Conservation (phyloP, 1,139 yeast species). For the Meyerozyma guilliermondii region DNA sequence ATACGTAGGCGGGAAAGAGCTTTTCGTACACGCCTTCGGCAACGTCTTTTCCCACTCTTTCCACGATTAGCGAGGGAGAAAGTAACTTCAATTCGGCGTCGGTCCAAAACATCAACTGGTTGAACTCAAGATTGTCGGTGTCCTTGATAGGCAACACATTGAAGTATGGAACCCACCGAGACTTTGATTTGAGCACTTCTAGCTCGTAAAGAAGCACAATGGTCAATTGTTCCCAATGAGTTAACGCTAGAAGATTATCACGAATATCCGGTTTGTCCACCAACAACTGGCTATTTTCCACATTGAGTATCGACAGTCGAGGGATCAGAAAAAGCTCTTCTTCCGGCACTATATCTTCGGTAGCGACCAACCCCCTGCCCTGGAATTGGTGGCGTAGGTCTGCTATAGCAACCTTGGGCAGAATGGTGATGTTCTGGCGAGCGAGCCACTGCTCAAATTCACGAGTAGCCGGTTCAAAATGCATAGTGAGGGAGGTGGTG, state of each 20-base stretch:
- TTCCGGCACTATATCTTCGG: conserved; percentile 48
- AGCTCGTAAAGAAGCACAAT: conserved; percentile 59
- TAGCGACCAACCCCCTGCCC: conserved; percentile 78
- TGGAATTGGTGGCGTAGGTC: conserved; percentile 57
- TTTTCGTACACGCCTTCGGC: conserved; percentile 57
- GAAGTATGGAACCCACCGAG: conserved; percentile 69
- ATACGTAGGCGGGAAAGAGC: conserved; percentile 20
- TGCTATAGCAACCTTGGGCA: conserved; percentile 51
- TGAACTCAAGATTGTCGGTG: conserved; percentile 32
- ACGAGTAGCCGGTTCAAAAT: conserved; percentile 24
- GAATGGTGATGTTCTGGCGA: conserved; percentile 38
- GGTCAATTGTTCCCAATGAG: conserved; percentile 77
- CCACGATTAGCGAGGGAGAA: conserved; percentile 64
- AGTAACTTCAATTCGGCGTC: conserved; percentile 47
- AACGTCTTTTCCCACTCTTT: conserved; percentile 64
- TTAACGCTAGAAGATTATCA: conserved; percentile 36
- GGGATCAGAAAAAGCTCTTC: conserved; percentile 72
- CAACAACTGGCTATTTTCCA: conserved; percentile 49
- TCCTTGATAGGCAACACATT: conserved; percentile 56
- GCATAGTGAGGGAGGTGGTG: background rate
- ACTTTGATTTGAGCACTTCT: conserved; percentile 31
- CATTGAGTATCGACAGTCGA: conserved; percentile 49
- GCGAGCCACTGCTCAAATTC: conserved; percentile 52
- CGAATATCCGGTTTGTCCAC: conserved; percentile 28
- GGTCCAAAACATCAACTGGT: conserved; percentile 79